Evolutionary conservation across 2,329 filamentous ascomycete species (phyloP).

Genomic region (Ophiostoma ips): DNA sequence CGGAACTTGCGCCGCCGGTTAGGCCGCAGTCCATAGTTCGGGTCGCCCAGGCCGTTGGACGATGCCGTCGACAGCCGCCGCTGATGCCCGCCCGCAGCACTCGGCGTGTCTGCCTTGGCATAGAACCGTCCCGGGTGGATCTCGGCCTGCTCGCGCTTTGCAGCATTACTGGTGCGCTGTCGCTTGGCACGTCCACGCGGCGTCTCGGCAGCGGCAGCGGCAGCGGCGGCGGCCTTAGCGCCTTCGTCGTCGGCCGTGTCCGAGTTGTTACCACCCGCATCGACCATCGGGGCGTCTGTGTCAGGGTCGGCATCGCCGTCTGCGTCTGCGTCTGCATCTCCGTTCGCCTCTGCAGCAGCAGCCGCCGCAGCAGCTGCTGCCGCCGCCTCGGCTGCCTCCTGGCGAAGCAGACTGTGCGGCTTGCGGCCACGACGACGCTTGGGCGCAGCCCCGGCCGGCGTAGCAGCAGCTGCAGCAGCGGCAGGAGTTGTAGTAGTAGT

Average conservation of each 20-base stretch:
- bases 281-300: background rate
- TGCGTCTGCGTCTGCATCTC: background rate
- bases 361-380: slow-evolving; percentile 2
- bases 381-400: slow-evolving; percentile 2
- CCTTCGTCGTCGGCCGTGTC: background rate
- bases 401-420: slow-evolving; percentile 5
- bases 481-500: background rate
- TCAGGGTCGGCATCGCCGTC: background rate
- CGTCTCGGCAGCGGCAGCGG: slow-evolving; percentile 11
- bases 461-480: background rate
- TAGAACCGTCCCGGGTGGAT: slow-evolving; percentile 29
- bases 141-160: slow-evolving; percentile 14
- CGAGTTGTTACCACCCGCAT: background rate
- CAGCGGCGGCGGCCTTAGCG: background rate
- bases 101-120: background rate
- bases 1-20: slow-evolving; percentile 32
- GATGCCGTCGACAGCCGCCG: slow-evolving; percentile 36
- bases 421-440: slow-evolving; percentile 10
- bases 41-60: slow-evolving; percentile 33
- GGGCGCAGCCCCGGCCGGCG: background rate
- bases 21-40: slow-evolving; percentile 38
- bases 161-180: slow-evolving; percentile 11
- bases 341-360: background rate
- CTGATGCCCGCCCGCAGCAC: background rate
- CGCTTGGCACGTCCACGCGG: slow-evolving; percentile 9